Evolutionary conservation across 179 eudicot species (phyloP).

Genomic region (Vitellaria paradoxa): DNA sequence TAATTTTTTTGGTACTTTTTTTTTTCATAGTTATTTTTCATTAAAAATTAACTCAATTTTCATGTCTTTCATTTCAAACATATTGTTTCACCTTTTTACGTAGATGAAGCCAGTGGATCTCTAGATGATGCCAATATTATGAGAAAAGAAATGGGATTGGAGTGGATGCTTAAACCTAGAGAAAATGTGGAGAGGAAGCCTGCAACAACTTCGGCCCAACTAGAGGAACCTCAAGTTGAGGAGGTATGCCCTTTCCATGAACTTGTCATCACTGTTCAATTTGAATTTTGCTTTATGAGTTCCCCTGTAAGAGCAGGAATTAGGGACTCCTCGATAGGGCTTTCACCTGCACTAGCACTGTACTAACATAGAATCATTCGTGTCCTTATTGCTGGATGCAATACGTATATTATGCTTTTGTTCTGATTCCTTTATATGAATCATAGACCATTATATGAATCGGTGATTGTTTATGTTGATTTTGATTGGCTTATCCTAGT

Average conservation of each 20-base stretch:
- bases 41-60: background rate
- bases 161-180: conserved; percentile 89
- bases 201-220: conserved; percentile 23
- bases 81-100: background rate
- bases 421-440: too few relatives aligned
- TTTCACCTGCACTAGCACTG: background rate
- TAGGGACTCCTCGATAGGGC: background rate
- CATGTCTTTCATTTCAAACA: background rate
- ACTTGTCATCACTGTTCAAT: background rate
- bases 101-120: conserved; percentile 37
- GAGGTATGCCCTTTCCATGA: conserved; percentile 44
- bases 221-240: conserved; percentile 49
- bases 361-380: background rate
- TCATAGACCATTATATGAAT: too few relatives aligned
- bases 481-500: too few relatives aligned
- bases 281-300: background rate
- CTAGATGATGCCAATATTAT: conserved; percentile 29
- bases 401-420: background rate
- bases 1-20: conserved; percentile 15
- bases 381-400: background rate
- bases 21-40: background rate
- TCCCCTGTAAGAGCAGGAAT: background rate
- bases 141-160: conserved; percentile 85
- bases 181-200: conserved; percentile 33
- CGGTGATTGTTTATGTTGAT: too few relatives aligned